phyloP scores from a whole-genome alignment of 2,329 filamentous ascomycete genomes.

The Plenodomus biglobosus region DNA sequence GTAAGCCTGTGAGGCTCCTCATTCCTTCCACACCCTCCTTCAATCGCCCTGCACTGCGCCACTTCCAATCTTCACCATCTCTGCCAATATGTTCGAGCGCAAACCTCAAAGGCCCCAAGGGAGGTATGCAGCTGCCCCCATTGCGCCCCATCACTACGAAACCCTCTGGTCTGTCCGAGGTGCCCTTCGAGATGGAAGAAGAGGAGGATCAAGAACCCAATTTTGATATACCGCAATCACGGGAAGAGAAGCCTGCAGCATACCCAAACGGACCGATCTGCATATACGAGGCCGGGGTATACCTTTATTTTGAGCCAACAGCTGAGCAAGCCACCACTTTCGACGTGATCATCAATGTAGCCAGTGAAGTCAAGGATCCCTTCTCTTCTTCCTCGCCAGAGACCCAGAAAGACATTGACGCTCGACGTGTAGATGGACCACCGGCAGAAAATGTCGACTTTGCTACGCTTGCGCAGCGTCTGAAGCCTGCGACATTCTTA shows the following conservation, averaged over 20 bases:
- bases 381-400: constrained; percentile 51
- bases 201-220: constrained; percentile 60
- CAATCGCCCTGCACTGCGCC: constrained; percentile 55
- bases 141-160: constrained; percentile 37
- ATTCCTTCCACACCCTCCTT: constrained; percentile 61
- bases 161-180: constrained; percentile 52
- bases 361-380: constrained; percentile 77
- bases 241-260: constrained; percentile 71
- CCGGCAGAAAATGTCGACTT: constrained; percentile 42
- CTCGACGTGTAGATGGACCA: constrained; percentile 39
- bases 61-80: constrained; percentile 65
- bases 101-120: constrained; percentile 45
- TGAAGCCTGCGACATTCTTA: constrained; percentile 30
- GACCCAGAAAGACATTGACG: constrained; percentile 41
- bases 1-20: constrained; percentile 57
- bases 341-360: constrained; percentile 83
- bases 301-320: constrained; percentile 77
- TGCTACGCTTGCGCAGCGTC: constrained; percentile 30
- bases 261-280: constrained; percentile 81
- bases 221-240: constrained; percentile 59
- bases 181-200: constrained; percentile 73
- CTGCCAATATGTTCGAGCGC: constrained; percentile 58
- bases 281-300: constrained; percentile 77
- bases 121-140: constrained; percentile 56
- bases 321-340: constrained; percentile 75